Conservation (phyloP, 2,329 filamentous ascomycete species). For the Penicillium griseofulvum region DNA sequence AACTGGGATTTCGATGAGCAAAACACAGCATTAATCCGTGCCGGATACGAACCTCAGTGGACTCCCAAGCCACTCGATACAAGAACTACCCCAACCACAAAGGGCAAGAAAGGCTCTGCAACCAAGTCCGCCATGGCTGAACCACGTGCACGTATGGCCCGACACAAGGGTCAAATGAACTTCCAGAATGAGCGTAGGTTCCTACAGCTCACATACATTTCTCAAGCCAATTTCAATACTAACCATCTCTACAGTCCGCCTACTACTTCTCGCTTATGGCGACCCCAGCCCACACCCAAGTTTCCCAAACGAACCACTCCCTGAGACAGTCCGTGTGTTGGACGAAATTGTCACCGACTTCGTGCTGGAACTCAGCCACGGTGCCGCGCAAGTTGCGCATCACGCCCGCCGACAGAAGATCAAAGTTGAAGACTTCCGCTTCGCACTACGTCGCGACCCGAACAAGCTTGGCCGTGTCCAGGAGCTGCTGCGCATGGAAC, state of each 20-base stretch:
- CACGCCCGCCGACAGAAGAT: conserved; percentile 91
- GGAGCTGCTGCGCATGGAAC: conserved; percentile 84
- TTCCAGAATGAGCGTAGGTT: conserved; percentile 46
- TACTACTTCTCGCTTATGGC: conserved; percentile 46
- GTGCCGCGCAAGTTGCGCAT: conserved; percentile 79
- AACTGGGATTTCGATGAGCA: conserved; percentile 23
- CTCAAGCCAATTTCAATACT: background rate
- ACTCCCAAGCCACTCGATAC: conserved; percentile 6
- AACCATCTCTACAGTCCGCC: conserved; percentile 33
- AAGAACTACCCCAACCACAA: conserved; percentile 7
- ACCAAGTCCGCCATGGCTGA: conserved; percentile 58
- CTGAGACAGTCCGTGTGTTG: conserved; percentile 78
- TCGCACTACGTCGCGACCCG: conserved; percentile 81
- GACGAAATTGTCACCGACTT: conserved; percentile 97
- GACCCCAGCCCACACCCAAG: conserved; percentile 52
- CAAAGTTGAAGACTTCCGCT: conserved; percentile 97
- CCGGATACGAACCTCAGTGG: conserved; percentile 25
- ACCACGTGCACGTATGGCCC: conserved; percentile 71
- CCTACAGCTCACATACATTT: conserved; percentile 61
- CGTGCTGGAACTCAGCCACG: conserved; percentile 89
- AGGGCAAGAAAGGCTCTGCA: conserved; percentile 3
- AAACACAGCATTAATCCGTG: conserved; percentile 23
- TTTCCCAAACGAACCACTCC: conserved; percentile 73
- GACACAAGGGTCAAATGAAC: conserved; percentile 80
- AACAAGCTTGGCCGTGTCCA: conserved; percentile 83